phyloP scores from a whole-genome alignment of 2,329 filamentous ascomycete genomes.

The Didymella keratinophila region DNA sequence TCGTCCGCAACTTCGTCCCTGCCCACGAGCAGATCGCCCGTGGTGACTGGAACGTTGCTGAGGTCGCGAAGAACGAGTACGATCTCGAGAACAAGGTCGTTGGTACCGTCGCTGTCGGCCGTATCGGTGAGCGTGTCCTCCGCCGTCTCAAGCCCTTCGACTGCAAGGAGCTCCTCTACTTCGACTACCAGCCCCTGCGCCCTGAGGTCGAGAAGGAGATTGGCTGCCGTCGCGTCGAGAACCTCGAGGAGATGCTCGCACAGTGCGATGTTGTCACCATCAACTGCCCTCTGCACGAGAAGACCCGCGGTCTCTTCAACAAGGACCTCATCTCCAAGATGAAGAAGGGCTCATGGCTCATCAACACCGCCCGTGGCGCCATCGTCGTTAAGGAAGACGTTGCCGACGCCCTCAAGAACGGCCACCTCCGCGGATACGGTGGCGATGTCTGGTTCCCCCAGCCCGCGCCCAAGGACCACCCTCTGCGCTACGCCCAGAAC shows the following conservation, averaged over 20 bases:
- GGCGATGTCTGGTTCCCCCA: constrained; percentile 98
- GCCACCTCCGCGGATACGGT: constrained; percentile 88
- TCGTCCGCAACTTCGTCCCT: constrained; percentile 98
- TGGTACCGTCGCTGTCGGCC: constrained; percentile 94
- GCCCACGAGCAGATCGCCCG: constrained; percentile 90
- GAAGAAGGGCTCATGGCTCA: constrained; percentile 96
- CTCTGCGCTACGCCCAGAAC: constrained; percentile 90
- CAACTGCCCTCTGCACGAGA: constrained; percentile 99
- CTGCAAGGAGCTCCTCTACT: constrained; percentile 99
- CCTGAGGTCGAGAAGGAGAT: constrained; percentile 93
- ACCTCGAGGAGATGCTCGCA: constrained; percentile 88
- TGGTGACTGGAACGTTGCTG: constrained; percentile 96
- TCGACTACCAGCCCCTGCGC: constrained; percentile 94
- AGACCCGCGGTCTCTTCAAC: constrained; percentile 96
- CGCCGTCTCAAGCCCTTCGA: constrained; percentile 96
- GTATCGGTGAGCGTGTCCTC: constrained; percentile 97
- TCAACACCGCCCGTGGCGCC: constrained; percentile 98
- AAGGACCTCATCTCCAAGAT: constrained; percentile 98
- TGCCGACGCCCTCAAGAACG: constrained; percentile 87
- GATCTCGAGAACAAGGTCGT: constrained; percentile 98
- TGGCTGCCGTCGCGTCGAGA: constrained; percentile 87
- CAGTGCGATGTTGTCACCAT: constrained; percentile 99
- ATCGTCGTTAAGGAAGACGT: constrained; percentile 99
- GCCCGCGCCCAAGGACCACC: constrained; percentile 92
- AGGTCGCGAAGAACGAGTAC: constrained; percentile 96